phyloP scores from a whole-genome alignment of 2,329 filamentous ascomycete species.

The Exophiala oligosperma region DNA sequence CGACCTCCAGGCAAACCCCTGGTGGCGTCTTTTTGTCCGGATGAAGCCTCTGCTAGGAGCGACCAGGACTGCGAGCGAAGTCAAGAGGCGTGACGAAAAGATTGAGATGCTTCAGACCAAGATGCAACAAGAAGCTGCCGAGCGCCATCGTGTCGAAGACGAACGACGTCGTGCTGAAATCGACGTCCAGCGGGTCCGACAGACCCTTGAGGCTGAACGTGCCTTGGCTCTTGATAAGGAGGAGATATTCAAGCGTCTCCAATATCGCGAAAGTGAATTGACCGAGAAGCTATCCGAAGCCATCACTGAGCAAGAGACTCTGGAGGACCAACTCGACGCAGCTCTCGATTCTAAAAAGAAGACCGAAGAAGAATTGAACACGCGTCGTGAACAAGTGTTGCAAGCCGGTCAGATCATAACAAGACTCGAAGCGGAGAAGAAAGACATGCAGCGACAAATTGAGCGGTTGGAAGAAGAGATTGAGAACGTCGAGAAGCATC shows the following conservation, averaged over 20 bases:
- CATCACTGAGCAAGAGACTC: conserved; percentile 87
- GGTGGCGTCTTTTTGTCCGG: conserved; percentile 93
- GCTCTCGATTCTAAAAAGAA: conserved; percentile 86
- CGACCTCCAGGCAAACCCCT: conserved; percentile 85
- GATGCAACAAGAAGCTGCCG: conserved; percentile 72
- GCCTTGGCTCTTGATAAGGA: conserved; percentile 97
- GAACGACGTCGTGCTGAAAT: conserved; percentile 83
- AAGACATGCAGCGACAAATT: conserved; percentile 66
- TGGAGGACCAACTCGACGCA: conserved; percentile 91
- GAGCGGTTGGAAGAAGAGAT: conserved; percentile 70
- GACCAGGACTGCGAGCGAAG: conserved; percentile 86
- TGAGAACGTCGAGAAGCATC: conserved; percentile 66
- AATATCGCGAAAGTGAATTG: conserved; percentile 85
- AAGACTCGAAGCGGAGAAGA: conserved; percentile 83
- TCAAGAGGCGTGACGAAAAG: conserved; percentile 92
- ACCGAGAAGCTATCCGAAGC: conserved; percentile 90
- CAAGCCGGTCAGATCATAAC: conserved; percentile 87
- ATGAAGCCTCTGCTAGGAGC: conserved; percentile 95
- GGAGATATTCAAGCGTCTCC: conserved; percentile 96
- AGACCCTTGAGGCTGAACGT: conserved; percentile 91
- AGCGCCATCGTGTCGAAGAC: conserved; percentile 81
- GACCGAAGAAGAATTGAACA: conserved; percentile 80
- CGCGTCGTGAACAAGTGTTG: conserved; percentile 78
- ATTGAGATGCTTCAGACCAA: conserved; percentile 84
- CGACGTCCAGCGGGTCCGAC: conserved; percentile 86